A percentile compares a stretch with the other conserved stretches of the same genome.
These are phyloP conservation scores for Apiospora koreana DNA, from an alignment of 2,329 filamentous ascomycete species.

Conservation along the genomic window DNA sequence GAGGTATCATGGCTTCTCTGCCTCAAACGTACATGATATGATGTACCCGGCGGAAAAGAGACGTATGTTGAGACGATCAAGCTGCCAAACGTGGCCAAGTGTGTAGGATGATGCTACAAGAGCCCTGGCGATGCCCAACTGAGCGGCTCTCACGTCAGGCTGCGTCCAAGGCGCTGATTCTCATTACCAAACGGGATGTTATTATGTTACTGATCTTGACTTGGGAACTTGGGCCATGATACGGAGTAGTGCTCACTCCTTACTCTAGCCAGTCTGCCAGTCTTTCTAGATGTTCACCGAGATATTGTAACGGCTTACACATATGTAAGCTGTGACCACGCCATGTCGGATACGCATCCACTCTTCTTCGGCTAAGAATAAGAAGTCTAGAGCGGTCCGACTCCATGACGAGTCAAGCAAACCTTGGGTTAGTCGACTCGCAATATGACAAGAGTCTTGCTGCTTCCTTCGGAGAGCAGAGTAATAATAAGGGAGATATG, in stretches of 20 bases:
- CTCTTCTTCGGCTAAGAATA: neutral
- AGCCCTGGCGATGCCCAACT: neutral
- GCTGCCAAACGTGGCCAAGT: neutral
- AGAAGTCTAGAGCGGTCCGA: constrained; percentile 3
- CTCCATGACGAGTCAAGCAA: neutral
- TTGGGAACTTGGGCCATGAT: neutral
- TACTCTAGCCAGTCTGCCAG: neutral
- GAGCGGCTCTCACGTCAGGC: neutral
- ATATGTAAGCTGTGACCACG: neutral
- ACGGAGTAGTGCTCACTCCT: neutral
- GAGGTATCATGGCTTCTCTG: neutral
- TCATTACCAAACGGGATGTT: neutral
- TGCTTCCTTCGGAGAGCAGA: neutral
- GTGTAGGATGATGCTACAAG: neutral
- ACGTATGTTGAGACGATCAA: neutral
- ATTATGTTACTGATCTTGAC: neutral
- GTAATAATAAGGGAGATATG: neutral
- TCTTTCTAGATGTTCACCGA: neutral
- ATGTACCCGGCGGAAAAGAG: neutral
- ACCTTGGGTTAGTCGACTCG: neutral
- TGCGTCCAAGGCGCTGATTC: neutral
- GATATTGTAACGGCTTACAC: constrained; percentile 1
- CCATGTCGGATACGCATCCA: neutral
- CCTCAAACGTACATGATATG: neutral
- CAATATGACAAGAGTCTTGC: neutral